Evolutionary conservation across 371 early-diverging fungal species (phyloP).

Genomic region (Actinomortierella ambigua): DNA sequence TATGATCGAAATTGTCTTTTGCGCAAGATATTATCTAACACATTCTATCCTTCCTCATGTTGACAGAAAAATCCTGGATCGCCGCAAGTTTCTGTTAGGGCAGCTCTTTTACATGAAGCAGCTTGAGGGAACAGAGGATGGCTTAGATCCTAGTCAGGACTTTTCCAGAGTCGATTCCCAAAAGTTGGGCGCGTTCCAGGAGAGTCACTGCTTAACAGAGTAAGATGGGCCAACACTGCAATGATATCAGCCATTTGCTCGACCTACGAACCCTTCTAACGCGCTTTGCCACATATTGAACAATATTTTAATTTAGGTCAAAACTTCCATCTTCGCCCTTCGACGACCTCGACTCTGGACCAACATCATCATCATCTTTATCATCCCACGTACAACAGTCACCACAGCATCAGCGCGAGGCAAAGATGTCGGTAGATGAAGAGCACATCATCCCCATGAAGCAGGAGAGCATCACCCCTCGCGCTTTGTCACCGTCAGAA

Average conservation of each 20-base stretch:
- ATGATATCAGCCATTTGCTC: too few relatives aligned
- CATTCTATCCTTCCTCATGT: not conserved
- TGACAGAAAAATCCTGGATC: constrained; percentile 35
- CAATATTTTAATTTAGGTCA: too few relatives aligned
- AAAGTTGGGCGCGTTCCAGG: constrained; percentile 39
- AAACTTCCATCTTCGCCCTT: too few relatives aligned
- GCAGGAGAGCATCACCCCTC: constrained; percentile 36
- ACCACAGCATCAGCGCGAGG: too few relatives aligned
- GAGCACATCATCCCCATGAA: constrained; percentile 20
- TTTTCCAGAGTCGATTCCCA: constrained; percentile 35
- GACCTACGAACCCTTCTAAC: too few relatives aligned
- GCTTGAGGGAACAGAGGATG: constrained; percentile 39
- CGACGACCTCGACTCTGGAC: too few relatives aligned
- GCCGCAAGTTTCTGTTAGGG: constrained; percentile 33
- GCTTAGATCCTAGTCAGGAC: constrained; percentile 41
- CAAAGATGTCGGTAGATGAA: constrained; percentile 12
- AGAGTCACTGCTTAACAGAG: constrained; percentile 40
- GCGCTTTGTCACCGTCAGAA: constrained; percentile 39
- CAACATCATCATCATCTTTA: too few relatives aligned
- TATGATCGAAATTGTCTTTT: not conserved
- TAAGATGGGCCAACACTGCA: constrained; percentile 6
- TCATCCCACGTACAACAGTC: too few relatives aligned
- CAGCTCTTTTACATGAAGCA: constrained; percentile 48
- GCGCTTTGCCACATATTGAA: too few relatives aligned
- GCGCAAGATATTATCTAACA: constrained; percentile 1